phyloP scores from a whole-genome alignment of 2,329 filamentous ascomycete species.

The Aspergillus texensis region DNA sequence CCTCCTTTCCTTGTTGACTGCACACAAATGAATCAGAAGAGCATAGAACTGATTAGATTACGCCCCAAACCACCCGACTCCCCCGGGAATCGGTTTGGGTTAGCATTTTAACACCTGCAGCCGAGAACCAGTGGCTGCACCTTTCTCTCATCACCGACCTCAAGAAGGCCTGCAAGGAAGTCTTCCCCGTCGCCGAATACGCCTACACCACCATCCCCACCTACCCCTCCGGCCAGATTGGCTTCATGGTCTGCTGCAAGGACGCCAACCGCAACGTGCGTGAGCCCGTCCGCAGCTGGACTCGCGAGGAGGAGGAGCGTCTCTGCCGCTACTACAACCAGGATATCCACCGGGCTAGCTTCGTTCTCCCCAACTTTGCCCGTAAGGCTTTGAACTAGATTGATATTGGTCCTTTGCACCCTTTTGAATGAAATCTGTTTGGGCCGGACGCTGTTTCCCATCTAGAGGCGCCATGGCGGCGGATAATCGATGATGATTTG shows the following conservation, averaged over 20 bases:
- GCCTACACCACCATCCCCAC: constrained; percentile 98
- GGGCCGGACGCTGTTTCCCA: constrained; percentile 9
- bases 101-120: constrained; percentile 52
- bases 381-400: constrained; percentile 63
- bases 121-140: constrained; percentile 99
- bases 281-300: constrained; percentile 80
- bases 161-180: constrained; percentile 94
- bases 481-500: constrained; percentile 22
- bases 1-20: constrained; percentile 4
- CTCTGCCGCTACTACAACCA: constrained; percentile 97
- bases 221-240: constrained; percentile 98
- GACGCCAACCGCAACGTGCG: constrained; percentile 80
- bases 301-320: constrained; percentile 84
- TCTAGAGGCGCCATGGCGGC: constrained; percentile 13
- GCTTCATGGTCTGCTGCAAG: constrained; percentile 99
- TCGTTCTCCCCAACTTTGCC: constrained; percentile 91
- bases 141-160: constrained; percentile 89
- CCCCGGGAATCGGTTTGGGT: constrained; percentile 34
- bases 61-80: constrained; percentile 35
- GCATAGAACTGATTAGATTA: constrained; percentile 27
- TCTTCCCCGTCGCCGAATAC: constrained; percentile 98
- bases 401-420: constrained; percentile 2
- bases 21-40: constrained; percentile 1
- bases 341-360: constrained; percentile 93
- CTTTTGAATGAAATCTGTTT: constrained; percentile 9